Base-by-base conservation (phyloP, 495 filamentous ascomycete genomes). In the Penicillium cosmopolitanum region DNA sequence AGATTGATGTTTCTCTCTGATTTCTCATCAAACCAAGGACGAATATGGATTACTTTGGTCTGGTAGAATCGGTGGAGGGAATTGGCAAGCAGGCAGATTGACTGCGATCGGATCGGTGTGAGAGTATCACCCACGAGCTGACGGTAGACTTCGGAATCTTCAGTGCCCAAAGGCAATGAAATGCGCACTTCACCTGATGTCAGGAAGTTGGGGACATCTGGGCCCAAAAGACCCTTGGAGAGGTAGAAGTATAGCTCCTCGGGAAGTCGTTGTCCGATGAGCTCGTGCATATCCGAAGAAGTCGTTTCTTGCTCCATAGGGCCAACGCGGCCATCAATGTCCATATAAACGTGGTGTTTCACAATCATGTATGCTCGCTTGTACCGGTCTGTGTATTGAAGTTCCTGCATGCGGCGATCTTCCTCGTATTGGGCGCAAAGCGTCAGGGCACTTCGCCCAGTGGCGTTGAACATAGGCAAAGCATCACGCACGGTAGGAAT, bases 161-260 rank as follows among this genome's bases (percentile, higher is more conserved):
- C 89, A 28, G 89, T 88, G 58, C 96, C 95, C 46, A 96, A 74
- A 9, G 93, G 94, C 50, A 92, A 85, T 21, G 82, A 77, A 48
- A 96, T 80, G 28, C 88, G 71, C 46, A 95, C 82, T 65, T 93
- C 86, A 28, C 89, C 87, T 34, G 88, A 88, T 1, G 88, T 88
- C 51, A 96, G 80, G 82, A 86, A 93, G 66, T 89, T 91, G 9
- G 96, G 82, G 15, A 96, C 77, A 40, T 92, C 87, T 2, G 92
- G 81, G 7, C 91, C 86, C 57, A 96, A 83, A 15, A 97, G 72
- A 31, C 91, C 95, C 33, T 84, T 87, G 58, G 91, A 91, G 34
- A 98, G 82, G 65, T 99, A 98, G 70, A 90, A 89, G 70, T 92
- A 96, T 6, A 99, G 77, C 74, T 99, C 96, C 53, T 93, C 86